Conservation (phyloP, 108 stramenopile genomes). For the Epipyxis sp. region DNA sequence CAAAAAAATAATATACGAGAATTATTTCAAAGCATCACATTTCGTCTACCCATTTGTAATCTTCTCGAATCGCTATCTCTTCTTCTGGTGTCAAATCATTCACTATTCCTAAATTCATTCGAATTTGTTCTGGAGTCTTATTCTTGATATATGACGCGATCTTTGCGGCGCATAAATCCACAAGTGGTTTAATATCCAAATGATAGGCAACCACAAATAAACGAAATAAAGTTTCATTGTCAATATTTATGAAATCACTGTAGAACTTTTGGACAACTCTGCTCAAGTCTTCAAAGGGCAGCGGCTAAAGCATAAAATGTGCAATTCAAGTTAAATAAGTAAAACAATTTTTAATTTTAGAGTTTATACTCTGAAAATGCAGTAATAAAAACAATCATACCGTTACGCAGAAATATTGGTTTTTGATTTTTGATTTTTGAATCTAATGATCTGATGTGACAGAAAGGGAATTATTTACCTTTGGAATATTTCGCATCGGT, state of each 20-base stretch:
- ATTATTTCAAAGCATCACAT: too few relatives aligned
- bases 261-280: slow-evolving; percentile 50
- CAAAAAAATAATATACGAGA: too few relatives aligned
- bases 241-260: slow-evolving; percentile 37
- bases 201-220: slow-evolving; percentile 50
- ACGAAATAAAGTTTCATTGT: slow-evolving; percentile 49
- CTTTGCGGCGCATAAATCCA: slow-evolving; percentile 45
- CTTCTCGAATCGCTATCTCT: slow-evolving; percentile 37
- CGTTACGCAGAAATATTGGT: too few relatives aligned
- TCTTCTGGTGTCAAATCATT: slow-evolving; percentile 49
- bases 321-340: too few relatives aligned
- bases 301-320: slow-evolving; percentile 25
- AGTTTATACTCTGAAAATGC: too few relatives aligned
- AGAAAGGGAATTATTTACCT: too few relatives aligned
- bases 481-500: slow-evolving; percentile 40
- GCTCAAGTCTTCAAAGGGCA: background rate
- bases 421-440: too few relatives aligned
- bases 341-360: too few relatives aligned
- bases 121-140: slow-evolving; percentile 54
- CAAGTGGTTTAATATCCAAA: slow-evolving; percentile 48
- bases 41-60: slow-evolving; percentile 47
- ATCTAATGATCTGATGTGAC: too few relatives aligned
- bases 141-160: slow-evolving; percentile 42
- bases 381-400: too few relatives aligned
- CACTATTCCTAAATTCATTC: slow-evolving; percentile 42